phyloP scores from a whole-genome alignment of 169 alveolate genomes.

The Cryptosporidium sp. region DNA sequence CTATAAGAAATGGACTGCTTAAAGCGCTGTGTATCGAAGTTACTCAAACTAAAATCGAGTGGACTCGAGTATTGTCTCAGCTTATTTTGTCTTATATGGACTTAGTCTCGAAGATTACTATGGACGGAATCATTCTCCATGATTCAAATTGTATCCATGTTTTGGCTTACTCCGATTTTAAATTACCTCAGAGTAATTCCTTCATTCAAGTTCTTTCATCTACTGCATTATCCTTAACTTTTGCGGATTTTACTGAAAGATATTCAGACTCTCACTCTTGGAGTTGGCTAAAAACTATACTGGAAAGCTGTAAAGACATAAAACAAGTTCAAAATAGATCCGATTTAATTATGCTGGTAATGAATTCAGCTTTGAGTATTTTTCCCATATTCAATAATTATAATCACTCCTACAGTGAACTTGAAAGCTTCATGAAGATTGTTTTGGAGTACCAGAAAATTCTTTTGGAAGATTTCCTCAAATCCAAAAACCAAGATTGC shows the following conservation, averaged over 20 bases:
- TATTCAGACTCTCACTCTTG: not conserved
- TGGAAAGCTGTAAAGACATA: not conserved
- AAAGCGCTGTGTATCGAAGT: not conserved
- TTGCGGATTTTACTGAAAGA: no score
- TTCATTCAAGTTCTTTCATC: not conserved
- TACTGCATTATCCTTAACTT: not conserved
- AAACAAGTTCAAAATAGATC: not conserved
- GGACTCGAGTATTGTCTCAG: not conserved
- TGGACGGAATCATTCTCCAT: not conserved
- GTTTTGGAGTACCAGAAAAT: not conserved
- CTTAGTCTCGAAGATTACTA: not conserved
- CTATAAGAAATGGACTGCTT: not conserved
- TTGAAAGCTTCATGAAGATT: not conserved
- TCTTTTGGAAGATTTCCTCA: not conserved
- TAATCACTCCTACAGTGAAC: no score
- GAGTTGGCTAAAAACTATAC: not conserved
- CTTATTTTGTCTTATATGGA: not conserved
- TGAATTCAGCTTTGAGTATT: not conserved
- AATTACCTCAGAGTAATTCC: not conserved
- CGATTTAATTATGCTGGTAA: not conserved
- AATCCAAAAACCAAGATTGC: not conserved
- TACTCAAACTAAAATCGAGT: not conserved
- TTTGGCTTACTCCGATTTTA: not conserved
- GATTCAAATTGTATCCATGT: not conserved
- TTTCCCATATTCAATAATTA: not conserved